Evolutionary conservation across 208 protist genomes (phyloP), one percentile per base, ranked within the genome.

Genomic region (Perkinsela sp.): DNA sequence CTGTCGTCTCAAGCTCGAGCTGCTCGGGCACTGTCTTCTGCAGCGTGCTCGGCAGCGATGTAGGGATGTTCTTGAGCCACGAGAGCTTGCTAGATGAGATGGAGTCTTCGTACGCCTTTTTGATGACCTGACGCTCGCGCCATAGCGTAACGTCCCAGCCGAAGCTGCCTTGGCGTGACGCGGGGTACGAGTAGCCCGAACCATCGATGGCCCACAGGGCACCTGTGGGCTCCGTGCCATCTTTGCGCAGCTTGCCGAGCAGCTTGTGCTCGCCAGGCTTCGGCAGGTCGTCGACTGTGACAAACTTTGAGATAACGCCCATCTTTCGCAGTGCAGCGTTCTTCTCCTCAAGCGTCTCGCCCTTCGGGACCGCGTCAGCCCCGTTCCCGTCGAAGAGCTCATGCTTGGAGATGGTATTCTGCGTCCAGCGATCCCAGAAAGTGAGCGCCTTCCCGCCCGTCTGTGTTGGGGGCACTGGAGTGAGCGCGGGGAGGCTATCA

Each of bases 401-500:
- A 70, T 91, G 86, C 68, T 89, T 91, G 75, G 78, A 89, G 31
- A 81, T 48, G 1, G 81, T 85, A 15, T 77, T 73, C 71, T 70
- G 68, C 71, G 85, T 86, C 84, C 86, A 91, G 31, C 78, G 66
- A 68, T 88, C 80, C 84, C 86, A 91, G 81, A 83, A 91, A 28
- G 79, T 83, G 28, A 89, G 77, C 29, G 83, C 88, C 13, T 22
- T 6, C 22, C 22, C 22, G 40, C 13, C 22, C 6, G 6, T 22
- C 22, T 22, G 13, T n/a, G 22, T 6, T 57, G 40, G 40, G 13
- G 6, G 40, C 6, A 57, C 40, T 57, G 40, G 40, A 6, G 13
- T 22, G 13, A 57, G 22, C 22, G 40, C 13, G 40, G 40, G 40
- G 6, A 57, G 40, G 40, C 22, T 22, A 57, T 57, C 22, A 22